Base-by-base conservation (phyloP, 106 monocot species). In the Vanilla planifolia region DNA sequence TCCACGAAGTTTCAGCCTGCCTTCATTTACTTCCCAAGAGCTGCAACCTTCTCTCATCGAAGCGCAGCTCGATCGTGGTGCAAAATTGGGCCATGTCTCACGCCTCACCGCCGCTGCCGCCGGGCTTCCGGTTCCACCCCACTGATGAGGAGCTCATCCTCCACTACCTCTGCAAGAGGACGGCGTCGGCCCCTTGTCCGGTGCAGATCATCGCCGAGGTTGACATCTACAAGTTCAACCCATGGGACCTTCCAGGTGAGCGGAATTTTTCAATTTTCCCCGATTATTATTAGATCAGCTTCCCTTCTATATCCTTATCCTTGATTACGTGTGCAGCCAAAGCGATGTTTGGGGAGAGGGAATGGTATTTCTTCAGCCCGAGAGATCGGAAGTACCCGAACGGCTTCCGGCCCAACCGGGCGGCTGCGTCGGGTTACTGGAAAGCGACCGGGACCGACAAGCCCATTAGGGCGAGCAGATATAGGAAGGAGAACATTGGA, bases 41-140 rank as follows among this genome's bases (percentile, higher is more conserved):
- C 7, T 20, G 6, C n/a, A n/a, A n/a, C n/a, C n/a, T n/a, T n/a
- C n/a, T n/a, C n/a, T n/a, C n/a, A n/a, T n/a, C n/a, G 2, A 9
- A n/a, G n/a, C n/a, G n/a, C n/a, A n/a, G n/a, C n/a, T n/a, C n/a
- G n/a, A n/a, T n/a, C n/a, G n/a, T n/a, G n/a, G n/a, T n/a, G n/a
- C n/a, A n/a, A n/a, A n/a, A n/a, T 11, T 23, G 32, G 14, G 29
- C 13, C 29, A 53, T 53, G 53, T 53, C 29, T 8, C 27, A 19
- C 30, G 14, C 53, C 0, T 30, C 53, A 4, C 8, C 32, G 11
- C 53, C 27, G 15, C 53, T 53, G 10, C 53, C 53, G 10, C 53
- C 53, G 3, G 53, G 53, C 53, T 53, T 53, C 53, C 53, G 53
- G 15, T 53, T 53, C 53, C 53, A 53, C 30, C 53, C 53, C 30